A percentile compares a stretch with the other conserved stretches of the same genome.
These are phyloP conservation scores for Dictyostelium discoideum DNA, from an alignment of 78 protist genomes.

Conservation along the genomic window DNA sequence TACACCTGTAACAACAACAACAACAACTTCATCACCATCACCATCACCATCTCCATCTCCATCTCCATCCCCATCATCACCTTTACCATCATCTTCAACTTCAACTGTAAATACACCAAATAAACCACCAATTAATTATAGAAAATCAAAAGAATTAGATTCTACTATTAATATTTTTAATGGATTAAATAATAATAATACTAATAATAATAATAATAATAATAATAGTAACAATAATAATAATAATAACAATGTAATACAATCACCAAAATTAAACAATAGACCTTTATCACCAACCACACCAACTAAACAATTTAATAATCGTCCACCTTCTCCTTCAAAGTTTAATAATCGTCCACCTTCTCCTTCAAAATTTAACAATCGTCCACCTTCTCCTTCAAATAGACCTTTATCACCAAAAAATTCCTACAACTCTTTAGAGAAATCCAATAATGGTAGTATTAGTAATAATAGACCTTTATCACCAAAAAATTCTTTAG, in stretches of 20 bases:
- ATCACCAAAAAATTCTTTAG: not conserved
- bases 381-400: not conserved
- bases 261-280: not conserved
- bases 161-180: conserved; percentile 1
- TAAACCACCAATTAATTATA: conserved; percentile 7
- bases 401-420: conserved; percentile 55
- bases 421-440: not conserved
- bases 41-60: not conserved
- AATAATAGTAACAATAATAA: not conserved
- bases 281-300: conserved; percentile 46
- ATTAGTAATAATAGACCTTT: not conserved
- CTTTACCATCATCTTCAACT: not conserved
- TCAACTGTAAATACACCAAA: not conserved
- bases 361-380: not conserved
- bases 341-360: not conserved
- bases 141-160: conserved; percentile 35
- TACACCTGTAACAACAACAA: not conserved
- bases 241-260: not conserved
- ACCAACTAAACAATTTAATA: not conserved
- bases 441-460: not conserved
- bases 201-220: not conserved
- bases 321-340: not conserved
- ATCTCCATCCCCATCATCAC: not conserved
- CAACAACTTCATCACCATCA: not conserved
- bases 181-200: not conserved